These are phyloP conservation scores for Solanum gracilifrons DNA, from an alignment of 257 asterid species.

Conservation along the genomic window DNA sequence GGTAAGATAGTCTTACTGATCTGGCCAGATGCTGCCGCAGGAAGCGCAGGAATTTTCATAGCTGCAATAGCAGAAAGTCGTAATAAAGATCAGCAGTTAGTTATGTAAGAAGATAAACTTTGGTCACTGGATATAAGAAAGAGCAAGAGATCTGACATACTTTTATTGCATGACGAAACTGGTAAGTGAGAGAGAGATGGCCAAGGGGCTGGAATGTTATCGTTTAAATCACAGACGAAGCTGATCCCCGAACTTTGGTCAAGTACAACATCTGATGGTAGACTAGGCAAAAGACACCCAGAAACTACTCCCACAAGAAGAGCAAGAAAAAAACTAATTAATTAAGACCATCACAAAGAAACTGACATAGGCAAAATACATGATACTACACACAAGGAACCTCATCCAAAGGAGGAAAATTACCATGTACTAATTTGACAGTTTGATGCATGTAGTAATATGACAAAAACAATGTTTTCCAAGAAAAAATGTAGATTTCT, in stretches of 20 bases:
- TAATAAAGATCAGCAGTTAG: background rate
- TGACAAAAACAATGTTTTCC: background rate
- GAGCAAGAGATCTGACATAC: conserved; percentile 23
- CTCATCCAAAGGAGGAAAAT: background rate
- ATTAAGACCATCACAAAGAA: background rate
- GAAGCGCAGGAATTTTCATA: conserved; percentile 89
- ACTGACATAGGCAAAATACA: background rate
- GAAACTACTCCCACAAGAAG: conserved; percentile 33
- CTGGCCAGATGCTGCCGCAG: conserved; percentile 95
- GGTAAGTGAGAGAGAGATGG: conserved; percentile 62
- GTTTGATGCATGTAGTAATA: background rate
- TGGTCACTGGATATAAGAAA: background rate
- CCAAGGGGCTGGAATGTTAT: conserved; percentile 99
- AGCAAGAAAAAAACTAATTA: background rate
- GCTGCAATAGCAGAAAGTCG: conserved; percentile 35
- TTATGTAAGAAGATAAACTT: background rate
- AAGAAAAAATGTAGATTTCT: background rate
- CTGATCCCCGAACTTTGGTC: conserved; percentile 73
- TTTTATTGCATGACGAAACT: conserved; percentile 80
- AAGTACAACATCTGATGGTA: conserved; percentile 80
- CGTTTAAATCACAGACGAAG: conserved; percentile 89
- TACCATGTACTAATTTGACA: background rate
- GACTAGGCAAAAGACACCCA: conserved; percentile 95
- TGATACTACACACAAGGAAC: background rate
- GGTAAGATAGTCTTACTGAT: conserved; percentile 37